A percentile compares a stretch with the other conserved stretches of the same genome.
Conservation (phyloP, 345 rosid species). For the Ailanthus altissimus region DNA sequence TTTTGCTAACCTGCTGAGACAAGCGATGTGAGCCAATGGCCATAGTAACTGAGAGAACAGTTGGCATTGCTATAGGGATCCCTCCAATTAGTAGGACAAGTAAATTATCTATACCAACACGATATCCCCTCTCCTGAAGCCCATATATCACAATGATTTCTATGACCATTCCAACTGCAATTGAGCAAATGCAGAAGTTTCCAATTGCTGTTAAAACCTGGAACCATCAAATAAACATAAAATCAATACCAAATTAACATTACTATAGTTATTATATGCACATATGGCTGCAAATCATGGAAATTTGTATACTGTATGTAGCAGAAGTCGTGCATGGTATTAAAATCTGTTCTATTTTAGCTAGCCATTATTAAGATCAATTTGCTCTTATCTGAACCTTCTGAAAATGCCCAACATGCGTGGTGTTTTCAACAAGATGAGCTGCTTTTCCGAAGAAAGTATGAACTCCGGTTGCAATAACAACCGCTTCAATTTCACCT, state of each 20-base stretch:
- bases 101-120: slow-evolving; percentile 57
- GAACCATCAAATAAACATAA: slow-evolving; percentile 12
- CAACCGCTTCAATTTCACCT: slow-evolving; percentile 45
- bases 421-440: slow-evolving; percentile 45
- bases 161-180: slow-evolving; percentile 38
- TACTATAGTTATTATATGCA: neutral
- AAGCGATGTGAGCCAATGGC: slow-evolving; percentile 46
- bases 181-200: slow-evolving; percentile 50
- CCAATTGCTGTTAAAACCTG: slow-evolving; percentile 44
- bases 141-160: slow-evolving; percentile 40
- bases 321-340: too few relatives aligned
- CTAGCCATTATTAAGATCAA: too few relatives aligned
- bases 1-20: slow-evolving; percentile 37
- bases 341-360: too few relatives aligned
- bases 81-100: slow-evolving; percentile 66
- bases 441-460: slow-evolving; percentile 48
- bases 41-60: slow-evolving; percentile 60
- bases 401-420: slow-evolving; percentile 41
- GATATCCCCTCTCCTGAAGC: slow-evolving; percentile 46
- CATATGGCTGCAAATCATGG: neutral
- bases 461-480: slow-evolving; percentile 44
- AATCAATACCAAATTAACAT: neutral
- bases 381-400: slow-evolving; percentile 16
- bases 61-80: slow-evolving; percentile 74
- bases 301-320: too few relatives aligned